Evolutionary conservation across 345 rosid species (phyloP), one percentile per base, ranked within the genome.

Genomic region (Abelmoschus esculentus): DNA sequence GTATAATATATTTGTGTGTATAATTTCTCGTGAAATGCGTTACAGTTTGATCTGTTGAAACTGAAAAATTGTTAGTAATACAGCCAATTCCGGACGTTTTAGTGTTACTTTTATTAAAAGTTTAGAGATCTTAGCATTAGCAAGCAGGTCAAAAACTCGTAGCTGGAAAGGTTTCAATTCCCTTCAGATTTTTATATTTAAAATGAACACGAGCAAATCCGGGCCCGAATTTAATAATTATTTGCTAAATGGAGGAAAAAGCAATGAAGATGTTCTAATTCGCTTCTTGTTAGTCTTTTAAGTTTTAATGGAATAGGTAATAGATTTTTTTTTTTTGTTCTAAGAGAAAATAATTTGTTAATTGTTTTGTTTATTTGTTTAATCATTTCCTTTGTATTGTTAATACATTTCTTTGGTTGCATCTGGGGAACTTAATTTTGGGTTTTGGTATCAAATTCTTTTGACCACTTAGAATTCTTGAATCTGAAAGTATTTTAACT

Each of bases 231-330:
- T 38, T 6, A 38, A 38, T 38, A 53, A 55, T 3, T 18, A 18
- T 4, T 55, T 55, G 60, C 22, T 55, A 9, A 26, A 55, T 55
- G 32, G 32, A 55, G 60, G 60, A 18, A 36, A 49, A 32, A 3
- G 22, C 14, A 61, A n/a, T 34, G 46, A 34, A 61, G 13, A 61
- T 61, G 46, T n/a, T 47, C 2, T 31, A 17, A 42, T 36, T 61
- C 6, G 66, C 15, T 29, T 1, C 13, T 59, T 63, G 29, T 3
- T 63, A 19, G 17, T 63, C 19, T 52, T 46, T 13, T 63, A 19
- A 10, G 52, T 42, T 42, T 62, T 64, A 22, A 44, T 64, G 68
- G 68, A 64, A 44, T 38, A 62, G 42, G 32, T 42, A n/a, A n/a
- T n/a, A n/a, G n/a, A n/a, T n/a, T n/a, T n/a, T n/a, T n/a, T n/a